Evolutionary conservation across 1,284 basidiomycete species (phyloP).

Genomic region (Trametes sp.): DNA sequence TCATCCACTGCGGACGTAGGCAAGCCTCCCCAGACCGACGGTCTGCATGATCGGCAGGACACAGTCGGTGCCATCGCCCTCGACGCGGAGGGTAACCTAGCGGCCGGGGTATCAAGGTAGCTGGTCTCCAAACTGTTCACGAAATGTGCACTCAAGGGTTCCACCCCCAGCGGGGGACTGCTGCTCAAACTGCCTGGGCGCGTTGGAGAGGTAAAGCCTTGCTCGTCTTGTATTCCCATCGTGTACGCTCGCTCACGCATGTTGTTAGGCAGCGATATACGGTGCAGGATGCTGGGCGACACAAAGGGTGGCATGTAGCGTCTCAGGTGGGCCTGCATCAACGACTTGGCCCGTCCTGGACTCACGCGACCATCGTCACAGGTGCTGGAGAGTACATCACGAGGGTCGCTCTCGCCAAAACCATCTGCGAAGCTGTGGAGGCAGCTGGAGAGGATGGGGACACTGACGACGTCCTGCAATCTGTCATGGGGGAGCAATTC

Average conservation of each 20-base stretch:
- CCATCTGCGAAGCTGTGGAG: conserved; percentile 42
- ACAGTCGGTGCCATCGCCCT: conserved; percentile 78
- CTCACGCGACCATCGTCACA: conserved; percentile 23
- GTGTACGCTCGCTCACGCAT: too few species aligned
- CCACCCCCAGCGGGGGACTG: conserved; percentile 65
- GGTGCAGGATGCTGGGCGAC: conserved; percentile 78
- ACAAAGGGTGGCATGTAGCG: conserved; percentile 62
- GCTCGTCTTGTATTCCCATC: background rate
- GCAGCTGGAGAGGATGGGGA: conserved; percentile 35
- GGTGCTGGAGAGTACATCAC: conserved; percentile 54
- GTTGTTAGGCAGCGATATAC: conserved; percentile 69
- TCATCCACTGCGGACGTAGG: background rate
- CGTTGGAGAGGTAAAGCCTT: conserved; percentile 64
- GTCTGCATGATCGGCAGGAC: conserved; percentile 59
- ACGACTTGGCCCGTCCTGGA: background rate
- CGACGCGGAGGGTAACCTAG: conserved; percentile 51
- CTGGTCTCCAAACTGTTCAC: background rate
- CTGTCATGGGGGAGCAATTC: conserved; percentile 38
- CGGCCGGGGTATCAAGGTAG: conserved; percentile 80
- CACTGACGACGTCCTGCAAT: conserved; percentile 41
- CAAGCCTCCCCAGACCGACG: conserved; percentile 11
- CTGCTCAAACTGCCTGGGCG: conserved; percentile 75
- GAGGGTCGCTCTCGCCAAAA: conserved; percentile 45
- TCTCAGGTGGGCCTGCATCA: conserved; percentile 60
- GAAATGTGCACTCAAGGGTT: conserved; percentile 3